Conservation (phyloP, 805 yeast genomes). For the Candida glaebosa region DNA sequence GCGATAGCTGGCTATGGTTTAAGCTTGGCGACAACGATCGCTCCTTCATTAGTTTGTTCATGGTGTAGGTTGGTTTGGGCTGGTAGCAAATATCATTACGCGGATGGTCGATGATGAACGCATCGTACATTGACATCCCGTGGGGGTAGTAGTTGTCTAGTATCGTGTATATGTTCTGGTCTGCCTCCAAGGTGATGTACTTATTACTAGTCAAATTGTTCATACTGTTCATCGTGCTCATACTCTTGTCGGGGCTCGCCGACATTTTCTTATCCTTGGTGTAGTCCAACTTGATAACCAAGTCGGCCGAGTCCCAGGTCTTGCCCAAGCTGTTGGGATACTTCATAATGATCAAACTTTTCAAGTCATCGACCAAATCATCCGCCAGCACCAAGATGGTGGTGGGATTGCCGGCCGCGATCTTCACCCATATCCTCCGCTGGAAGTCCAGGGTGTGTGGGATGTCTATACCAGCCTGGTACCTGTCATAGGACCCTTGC, state of each 20-base stretch:
- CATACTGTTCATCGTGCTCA: background rate
- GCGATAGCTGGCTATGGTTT: background rate
- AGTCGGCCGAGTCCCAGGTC: slow-evolving; percentile 66
- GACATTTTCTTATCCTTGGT: slow-evolving; percentile 2
- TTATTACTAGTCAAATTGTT: slow-evolving; percentile 9
- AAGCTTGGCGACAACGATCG: background rate
- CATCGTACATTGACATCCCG: slow-evolving; percentile 68
- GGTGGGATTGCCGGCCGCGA: slow-evolving; percentile 58
- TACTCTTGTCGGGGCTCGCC: background rate
- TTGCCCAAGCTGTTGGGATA: slow-evolving; percentile 66
- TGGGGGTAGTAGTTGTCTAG: slow-evolving; percentile 58
- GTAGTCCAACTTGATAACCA: slow-evolving; percentile 36
- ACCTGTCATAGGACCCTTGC: background rate
- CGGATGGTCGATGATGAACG: slow-evolving; percentile 50
- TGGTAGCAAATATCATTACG: slow-evolving; percentile 13
- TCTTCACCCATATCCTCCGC: slow-evolving; percentile 54
- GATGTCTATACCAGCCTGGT: background rate
- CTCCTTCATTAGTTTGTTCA: slow-evolving; percentile 14
- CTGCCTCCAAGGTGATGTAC: slow-evolving; percentile 48
- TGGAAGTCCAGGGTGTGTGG: slow-evolving; percentile 15
- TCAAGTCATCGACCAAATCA: slow-evolving; percentile 82
- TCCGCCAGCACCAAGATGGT: slow-evolving; percentile 56
- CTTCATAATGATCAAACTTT: slow-evolving; percentile 56
- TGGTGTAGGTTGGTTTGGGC: slow-evolving; percentile 30
- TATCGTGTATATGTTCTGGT: slow-evolving; percentile 53